Evolutionary conservation across 2,329 filamentous ascomycete species (phyloP).

Genomic region (Botrytis galanthina): DNA sequence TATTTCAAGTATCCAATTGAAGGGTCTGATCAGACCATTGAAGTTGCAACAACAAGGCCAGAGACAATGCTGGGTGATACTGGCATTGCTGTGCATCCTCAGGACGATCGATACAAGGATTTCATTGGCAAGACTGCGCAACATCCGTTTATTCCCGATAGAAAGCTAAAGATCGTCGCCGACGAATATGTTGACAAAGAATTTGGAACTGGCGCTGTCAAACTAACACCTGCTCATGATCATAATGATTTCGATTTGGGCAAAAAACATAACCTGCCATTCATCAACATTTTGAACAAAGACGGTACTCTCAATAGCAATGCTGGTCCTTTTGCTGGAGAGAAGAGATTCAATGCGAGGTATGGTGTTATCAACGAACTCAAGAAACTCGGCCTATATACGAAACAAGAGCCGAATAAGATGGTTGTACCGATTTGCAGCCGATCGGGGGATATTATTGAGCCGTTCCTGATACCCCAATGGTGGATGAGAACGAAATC

Average conservation of each 20-base stretch:
- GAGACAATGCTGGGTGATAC: neutral
- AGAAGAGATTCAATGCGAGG: neutral
- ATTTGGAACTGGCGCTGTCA: neutral
- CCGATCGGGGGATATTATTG: neutral
- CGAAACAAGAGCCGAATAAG: neutral
- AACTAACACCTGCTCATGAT: neutral
- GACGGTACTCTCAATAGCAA: neutral
- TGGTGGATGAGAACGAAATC: neutral
- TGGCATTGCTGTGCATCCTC: neutral
- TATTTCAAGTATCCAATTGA: slow-evolving; percentile 1
- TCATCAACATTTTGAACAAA: neutral
- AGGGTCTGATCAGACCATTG: neutral
- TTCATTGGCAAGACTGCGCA: neutral
- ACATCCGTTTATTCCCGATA: neutral
- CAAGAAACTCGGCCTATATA: neutral
- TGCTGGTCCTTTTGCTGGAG: neutral
- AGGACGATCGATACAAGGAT: neutral
- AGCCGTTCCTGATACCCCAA: neutral
- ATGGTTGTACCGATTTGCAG: neutral
- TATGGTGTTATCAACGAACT: neutral
- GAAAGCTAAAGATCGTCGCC: neutral
- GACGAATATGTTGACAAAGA: neutral
- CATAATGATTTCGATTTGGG: neutral
- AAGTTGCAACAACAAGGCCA: neutral
- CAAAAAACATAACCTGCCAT: neutral